Base-by-base conservation (phyloP, 139 green algal species). In the Coelastrella sp. region DNA sequence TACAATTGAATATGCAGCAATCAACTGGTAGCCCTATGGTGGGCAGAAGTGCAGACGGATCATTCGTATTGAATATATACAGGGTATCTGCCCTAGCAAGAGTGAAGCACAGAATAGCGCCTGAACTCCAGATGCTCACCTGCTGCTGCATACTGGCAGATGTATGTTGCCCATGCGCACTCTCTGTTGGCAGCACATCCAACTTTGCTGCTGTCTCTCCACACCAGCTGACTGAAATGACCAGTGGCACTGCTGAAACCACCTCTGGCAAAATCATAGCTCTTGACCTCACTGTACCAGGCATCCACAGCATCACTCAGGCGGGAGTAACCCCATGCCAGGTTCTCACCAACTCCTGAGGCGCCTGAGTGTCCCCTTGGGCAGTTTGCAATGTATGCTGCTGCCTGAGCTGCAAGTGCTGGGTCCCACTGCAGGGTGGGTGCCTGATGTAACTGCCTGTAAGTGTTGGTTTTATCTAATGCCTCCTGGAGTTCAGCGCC, bases 161-260 rank as follows among this genome's bases (percentile, higher is more conserved):
- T 75, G 24, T 88, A 87, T 6, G 79, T 79, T 25, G 79, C 10
- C 79, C 72, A 65, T 35, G 27, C n/a, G 20, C 87, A 91, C 27
- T 27, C 60, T 6, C 19, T 68, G 61, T 70, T 79, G 17, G 27
- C 25, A 27, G 72, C 87, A 74, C 87, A 91, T 19, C 87, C 87
- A 15, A 91, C 7, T 20, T 59, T 68, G 78, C 20, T 80, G 7
- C n/a, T 91, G 63, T 25, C 61, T 17, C 11, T 59, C 87, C 87
- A 91, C 78, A 91, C 87, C 27, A 91, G 78, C 84, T 92, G 90
- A 11, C 84, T 92, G 78, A 92, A 92, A 78, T 92, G 90, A 22
- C 90, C 73, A 15, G 85, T 87, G 17, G 57, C 68, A 10, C 79
- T 17, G 68, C 25, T 86, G 25, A 70, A 91, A 56, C 85, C 79